A percentile compares a stretch with the other conserved stretches of the same genome.
Evolutionary conservation across 2,329 filamentous ascomycete genomes (phyloP).

Genomic region (Cladosporium sp.): DNA sequence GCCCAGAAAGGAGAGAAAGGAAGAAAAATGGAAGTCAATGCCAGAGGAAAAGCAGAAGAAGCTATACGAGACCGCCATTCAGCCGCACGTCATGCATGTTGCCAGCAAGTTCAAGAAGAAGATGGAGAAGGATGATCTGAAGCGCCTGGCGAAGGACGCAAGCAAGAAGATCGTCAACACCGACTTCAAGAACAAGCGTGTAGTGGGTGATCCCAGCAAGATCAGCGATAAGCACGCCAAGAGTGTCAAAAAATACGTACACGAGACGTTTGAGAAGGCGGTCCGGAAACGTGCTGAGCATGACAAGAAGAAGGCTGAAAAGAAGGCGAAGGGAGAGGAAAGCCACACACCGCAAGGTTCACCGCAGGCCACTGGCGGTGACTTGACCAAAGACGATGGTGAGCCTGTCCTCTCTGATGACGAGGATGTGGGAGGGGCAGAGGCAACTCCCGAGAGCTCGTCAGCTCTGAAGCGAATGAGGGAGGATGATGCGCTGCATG

Average conservation of each 20-base stretch:
- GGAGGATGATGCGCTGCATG: slow-evolving; percentile 34
- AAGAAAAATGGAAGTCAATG: slow-evolving; percentile 70
- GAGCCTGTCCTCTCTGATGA: slow-evolving; percentile 29
- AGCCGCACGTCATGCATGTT: slow-evolving; percentile 80
- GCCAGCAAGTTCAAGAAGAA: slow-evolving; percentile 85
- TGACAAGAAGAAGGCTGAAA: slow-evolving; percentile 64
- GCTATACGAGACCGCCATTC: slow-evolving; percentile 88
- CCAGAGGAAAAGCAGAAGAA: slow-evolving; percentile 88
- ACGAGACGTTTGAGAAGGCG: slow-evolving; percentile 83
- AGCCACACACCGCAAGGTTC: slow-evolving; percentile 33
- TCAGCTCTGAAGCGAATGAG: slow-evolving; percentile 30
- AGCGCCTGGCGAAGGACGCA: slow-evolving; percentile 65
- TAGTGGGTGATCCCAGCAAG: slow-evolving; percentile 74
- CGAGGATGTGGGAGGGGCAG: slow-evolving; percentile 30
- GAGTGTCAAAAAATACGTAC: slow-evolving; percentile 80
- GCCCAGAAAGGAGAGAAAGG: slow-evolving; percentile 55
- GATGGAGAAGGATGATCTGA: slow-evolving; percentile 75
- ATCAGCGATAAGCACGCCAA: slow-evolving; percentile 76
- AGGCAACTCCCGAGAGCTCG: slow-evolving; percentile 30
- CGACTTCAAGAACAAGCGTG: slow-evolving; percentile 83
- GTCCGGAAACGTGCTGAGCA: slow-evolving; percentile 71
- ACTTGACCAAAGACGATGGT: slow-evolving; percentile 29
- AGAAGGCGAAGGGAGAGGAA: slow-evolving; percentile 37
- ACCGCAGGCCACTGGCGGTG: slow-evolving; percentile 26
- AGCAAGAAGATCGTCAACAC: slow-evolving; percentile 84